Base-by-base conservation (phyloP, 306 rosid genomes). In the Gynostemma pentaphyllum region DNA sequence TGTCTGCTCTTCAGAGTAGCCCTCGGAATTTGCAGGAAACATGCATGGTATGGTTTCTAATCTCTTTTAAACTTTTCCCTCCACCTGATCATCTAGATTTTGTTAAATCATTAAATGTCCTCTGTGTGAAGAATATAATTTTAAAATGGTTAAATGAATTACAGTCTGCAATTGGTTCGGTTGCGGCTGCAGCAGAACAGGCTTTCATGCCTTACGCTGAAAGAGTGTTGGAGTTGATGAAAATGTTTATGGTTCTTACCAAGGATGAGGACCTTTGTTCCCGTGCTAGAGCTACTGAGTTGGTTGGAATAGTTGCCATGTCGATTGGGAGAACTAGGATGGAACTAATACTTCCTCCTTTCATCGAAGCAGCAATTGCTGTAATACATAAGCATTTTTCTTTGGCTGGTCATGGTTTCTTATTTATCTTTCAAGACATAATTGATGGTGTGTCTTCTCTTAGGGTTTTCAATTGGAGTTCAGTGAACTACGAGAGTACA, bases 131-230 rank as follows among this genome's bases (percentile, higher is more conserved):
- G 22, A 39, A 22, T 22, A 24, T 61, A 47, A 61, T 30, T 7
- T 61, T 36, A 24, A n/a, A 7, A 14, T 40, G 13, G 50, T 61
- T n/a, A 12, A 48, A 67, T 47, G 40, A 49, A 70, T 56, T 86
- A 83, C 77, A 94, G 99, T 94, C 97, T 75, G 99, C 99, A 51
- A 94, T 94, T 36, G 99, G 99, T 72, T 94, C 99, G 45, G 91
- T 94, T 68, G 99, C 99, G 39, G 78, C 91, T 75, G 95, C 99
- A 36, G 85, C 99, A 13, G 99, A 94, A 78, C 91, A 86, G 73
- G 94, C 99, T 65, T 94, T 94, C 66, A 46, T 84, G 69, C 99
- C 99, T 40, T 94, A 86, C 72, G 99, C 97, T 28, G 99, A 94
- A 82, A 75, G 89, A 78, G 90, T 94, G 79, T 73, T 94, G 74